These are phyloP conservation scores for Tricholoma furcatifolium DNA, from an alignment of 768 basidiomycete genomes.

Conservation along the genomic window DNA sequence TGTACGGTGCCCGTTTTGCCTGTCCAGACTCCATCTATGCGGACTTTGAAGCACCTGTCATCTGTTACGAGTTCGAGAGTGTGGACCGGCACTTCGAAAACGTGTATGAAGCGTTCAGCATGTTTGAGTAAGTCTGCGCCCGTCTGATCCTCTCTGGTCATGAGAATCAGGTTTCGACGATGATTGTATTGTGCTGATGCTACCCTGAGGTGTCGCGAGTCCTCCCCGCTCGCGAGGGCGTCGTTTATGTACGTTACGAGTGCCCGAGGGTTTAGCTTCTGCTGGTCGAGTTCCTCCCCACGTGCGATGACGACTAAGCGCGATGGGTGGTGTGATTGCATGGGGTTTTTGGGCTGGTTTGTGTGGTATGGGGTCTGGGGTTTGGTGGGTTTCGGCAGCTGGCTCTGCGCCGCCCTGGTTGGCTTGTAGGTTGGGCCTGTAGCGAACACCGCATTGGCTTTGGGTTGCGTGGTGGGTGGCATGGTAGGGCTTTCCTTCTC, in stretches of 20 bases:
- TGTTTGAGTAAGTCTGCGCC: constrained; percentile 15
- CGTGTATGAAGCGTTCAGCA: constrained; percentile 4
- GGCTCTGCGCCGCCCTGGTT: neutral
- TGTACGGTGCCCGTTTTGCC: neutral
- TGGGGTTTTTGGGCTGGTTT: constrained; percentile 1
- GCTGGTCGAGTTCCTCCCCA: too few species aligned
- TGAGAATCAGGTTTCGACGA: constrained; percentile 17
- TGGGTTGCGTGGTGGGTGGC: too few species aligned
- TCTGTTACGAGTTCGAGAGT: constrained; percentile 10
- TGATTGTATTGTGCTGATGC: constrained; percentile 17
- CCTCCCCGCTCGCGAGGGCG: neutral
- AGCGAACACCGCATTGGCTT: neutral
- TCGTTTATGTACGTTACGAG: constrained; percentile 5
- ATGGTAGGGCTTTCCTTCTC: too few species aligned
- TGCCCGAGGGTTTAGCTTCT: neutral
- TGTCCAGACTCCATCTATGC: constrained; percentile 4
- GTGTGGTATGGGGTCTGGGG: constrained; percentile 13
- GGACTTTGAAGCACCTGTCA: constrained; percentile 22
- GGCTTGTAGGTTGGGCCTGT: neutral
- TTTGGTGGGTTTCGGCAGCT: too few species aligned
- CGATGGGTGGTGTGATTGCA: too few species aligned
- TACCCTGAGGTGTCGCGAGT: constrained; percentile 11
- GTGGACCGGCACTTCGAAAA: constrained; percentile 6
- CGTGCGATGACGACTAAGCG: too few species aligned
- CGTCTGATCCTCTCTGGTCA: constrained; percentile 16